Conservation (phyloP, 2,329 filamentous ascomycete genomes). For the Aspergillus tubingensis region DNA sequence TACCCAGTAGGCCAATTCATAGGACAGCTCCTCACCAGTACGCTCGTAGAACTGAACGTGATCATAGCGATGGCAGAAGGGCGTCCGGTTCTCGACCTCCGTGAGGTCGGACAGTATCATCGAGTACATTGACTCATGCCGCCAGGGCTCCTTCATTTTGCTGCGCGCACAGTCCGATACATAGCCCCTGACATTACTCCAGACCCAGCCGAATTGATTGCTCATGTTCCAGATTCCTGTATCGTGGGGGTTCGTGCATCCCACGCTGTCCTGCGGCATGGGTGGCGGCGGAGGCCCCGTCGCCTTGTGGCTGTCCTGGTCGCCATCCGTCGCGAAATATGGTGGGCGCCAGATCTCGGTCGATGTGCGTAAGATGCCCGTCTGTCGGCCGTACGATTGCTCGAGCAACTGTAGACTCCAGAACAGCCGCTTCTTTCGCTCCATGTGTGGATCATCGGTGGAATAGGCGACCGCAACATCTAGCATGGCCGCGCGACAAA, state of each 20-base stretch:
- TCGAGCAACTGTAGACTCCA: constrained; percentile 56
- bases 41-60: constrained; percentile 56
- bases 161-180: constrained; percentile 53
- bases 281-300: constrained; percentile 43
- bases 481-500: constrained; percentile 54
- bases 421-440: constrained; percentile 54
- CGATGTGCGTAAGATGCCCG: constrained; percentile 46
- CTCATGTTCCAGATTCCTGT: constrained; percentile 55
- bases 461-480: constrained; percentile 48
- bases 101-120: constrained; percentile 55
- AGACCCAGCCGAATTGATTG: constrained; percentile 54
- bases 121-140: constrained; percentile 55
- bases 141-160: constrained; percentile 54
- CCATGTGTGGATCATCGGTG: constrained; percentile 36
- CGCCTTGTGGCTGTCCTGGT: constrained; percentile 26
- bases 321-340: constrained; percentile 29
- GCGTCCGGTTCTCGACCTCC: constrained; percentile 49
- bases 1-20: constrained; percentile 53
- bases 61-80: constrained; percentile 56
- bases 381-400: constrained; percentile 53
- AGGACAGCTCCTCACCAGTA: constrained; percentile 48
- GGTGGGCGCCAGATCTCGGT: constrained; percentile 45
- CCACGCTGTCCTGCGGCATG: constrained; percentile 49
- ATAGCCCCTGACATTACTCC: constrained; percentile 50
- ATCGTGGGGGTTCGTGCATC: constrained; percentile 43